A percentile compares a stretch with the other conserved stretches of the same genome.
phyloP scores from a whole-genome alignment of 805 yeast species.

The Lachancea mirantina region DNA sequence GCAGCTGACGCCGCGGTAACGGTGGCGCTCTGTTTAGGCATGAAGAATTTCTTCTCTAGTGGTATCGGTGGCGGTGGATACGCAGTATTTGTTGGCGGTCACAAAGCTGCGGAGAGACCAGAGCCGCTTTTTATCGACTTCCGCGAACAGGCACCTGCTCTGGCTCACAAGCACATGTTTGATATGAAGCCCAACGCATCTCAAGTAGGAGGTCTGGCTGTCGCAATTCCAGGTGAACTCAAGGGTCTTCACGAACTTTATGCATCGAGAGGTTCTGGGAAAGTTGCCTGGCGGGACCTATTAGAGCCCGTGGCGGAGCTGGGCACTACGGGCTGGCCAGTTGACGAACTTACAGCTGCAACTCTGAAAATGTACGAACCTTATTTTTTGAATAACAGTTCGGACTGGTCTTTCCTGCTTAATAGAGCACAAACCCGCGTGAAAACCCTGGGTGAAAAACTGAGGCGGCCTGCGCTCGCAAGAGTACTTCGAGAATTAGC shows the following conservation, averaged over 20 bases:
- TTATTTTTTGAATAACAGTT: conserved; percentile 25
- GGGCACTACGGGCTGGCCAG: conserved; percentile 58
- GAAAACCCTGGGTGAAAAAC: conserved; percentile 48
- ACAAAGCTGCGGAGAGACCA: conserved; percentile 18
- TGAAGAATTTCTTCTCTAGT: conserved; percentile 71
- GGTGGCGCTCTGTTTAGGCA: conserved; percentile 81
- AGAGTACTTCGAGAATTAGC: conserved; percentile 64
- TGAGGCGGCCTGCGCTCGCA: conserved; percentile 57
- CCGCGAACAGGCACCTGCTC: conserved; percentile 77
- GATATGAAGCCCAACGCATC: conserved; percentile 40
- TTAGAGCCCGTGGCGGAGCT: conserved; percentile 67
- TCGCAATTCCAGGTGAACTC: conserved; percentile 87
- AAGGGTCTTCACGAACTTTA: conserved; percentile 68
- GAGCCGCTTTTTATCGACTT: conserved; percentile 68
- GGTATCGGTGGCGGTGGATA: conserved; percentile 94
- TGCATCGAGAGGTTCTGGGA: conserved; percentile 61
- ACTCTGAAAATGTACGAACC: conserved; percentile 37
- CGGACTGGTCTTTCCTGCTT: conserved; percentile 54
- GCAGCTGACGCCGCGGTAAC: conserved; percentile 95
- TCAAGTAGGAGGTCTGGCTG: conserved; percentile 78
- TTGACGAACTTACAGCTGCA: conserved; percentile 38
- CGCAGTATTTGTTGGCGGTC: conserved; percentile 35
- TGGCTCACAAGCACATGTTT: conserved; percentile 61
- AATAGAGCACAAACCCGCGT: conserved; percentile 31
- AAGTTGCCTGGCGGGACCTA: conserved; percentile 62